Evolutionary conservation across 1,139 yeast genomes (phyloP).

Genomic region (Suhomyces coccinellae): DNA sequence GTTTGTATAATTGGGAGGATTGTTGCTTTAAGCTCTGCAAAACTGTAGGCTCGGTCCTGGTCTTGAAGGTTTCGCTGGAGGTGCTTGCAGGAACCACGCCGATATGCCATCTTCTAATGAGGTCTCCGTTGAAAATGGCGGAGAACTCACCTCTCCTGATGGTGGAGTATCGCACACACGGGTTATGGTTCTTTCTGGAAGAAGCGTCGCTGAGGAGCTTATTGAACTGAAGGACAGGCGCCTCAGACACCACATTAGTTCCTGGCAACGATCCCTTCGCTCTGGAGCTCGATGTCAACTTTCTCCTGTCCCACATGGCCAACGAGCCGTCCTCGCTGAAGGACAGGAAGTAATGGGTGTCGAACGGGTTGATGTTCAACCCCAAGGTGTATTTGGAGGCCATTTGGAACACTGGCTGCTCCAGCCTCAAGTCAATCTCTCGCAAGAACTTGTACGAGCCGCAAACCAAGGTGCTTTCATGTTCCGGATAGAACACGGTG

Average conservation of each 20-base stretch:
- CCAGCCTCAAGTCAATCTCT: slow-evolving; percentile 72
- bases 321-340: slow-evolving; percentile 82
- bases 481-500: slow-evolving; percentile 63
- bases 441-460: slow-evolving; percentile 79
- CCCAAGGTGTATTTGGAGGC: slow-evolving; percentile 76
- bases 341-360: slow-evolving; percentile 64
- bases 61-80: slow-evolving; percentile 1
- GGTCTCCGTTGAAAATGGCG: slow-evolving; percentile 75
- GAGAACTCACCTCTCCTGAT: slow-evolving; percentile 73
- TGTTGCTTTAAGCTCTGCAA: slow-evolving; percentile 36
- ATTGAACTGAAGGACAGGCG: slow-evolving; percentile 66
- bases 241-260: slow-evolving; percentile 38
- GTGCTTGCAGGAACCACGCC: slow-evolving; percentile 52
- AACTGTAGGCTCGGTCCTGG: slow-evolving; percentile 13
- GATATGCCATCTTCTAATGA: slow-evolving; percentile 79
- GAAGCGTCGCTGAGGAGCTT: slow-evolving; percentile 66
- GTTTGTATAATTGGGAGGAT: slow-evolving; percentile 37
- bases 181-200: slow-evolving; percentile 59
- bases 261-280: slow-evolving; percentile 13
- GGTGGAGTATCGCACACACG: slow-evolving; percentile 71
- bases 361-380: slow-evolving; percentile 66
- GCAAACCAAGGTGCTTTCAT: slow-evolving; percentile 57
- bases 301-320: slow-evolving; percentile 86
- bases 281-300: slow-evolving; percentile 37
- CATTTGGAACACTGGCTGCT: slow-evolving; percentile 70